Evolutionary conservation across 139 green algal species (phyloP).

Genomic region (Tetradesmus obliquus): DNA sequence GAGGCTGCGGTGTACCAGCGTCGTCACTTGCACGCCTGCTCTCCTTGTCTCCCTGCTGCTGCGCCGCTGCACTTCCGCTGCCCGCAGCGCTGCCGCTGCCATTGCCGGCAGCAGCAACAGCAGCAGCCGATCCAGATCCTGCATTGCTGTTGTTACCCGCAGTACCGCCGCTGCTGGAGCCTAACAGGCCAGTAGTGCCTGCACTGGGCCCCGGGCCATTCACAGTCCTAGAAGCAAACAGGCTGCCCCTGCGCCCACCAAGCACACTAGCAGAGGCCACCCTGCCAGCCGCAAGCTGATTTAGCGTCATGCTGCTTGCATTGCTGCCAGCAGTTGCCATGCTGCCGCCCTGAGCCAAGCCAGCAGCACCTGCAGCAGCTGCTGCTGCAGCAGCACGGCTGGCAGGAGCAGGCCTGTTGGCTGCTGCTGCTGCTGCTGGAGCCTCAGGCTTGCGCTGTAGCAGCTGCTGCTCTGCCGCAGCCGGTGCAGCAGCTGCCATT

Average conservation of each 20-base stretch:
- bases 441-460: not conserved
- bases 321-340: slow-evolving; percentile 23
- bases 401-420: not conserved
- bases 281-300: not conserved
- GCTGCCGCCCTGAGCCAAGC: slow-evolving; percentile 7
- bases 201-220: not conserved
- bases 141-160: not conserved
- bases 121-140: not conserved
- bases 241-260: not conserved
- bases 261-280: not conserved
- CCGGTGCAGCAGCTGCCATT: not conserved
- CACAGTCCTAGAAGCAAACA: not conserved
- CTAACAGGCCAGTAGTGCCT: not conserved
- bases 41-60: not conserved
- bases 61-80: not conserved
- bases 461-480: not conserved
- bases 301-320: slow-evolving; percentile 37
- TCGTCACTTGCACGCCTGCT: not conserved
- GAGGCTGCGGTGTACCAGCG: not conserved
- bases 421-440: not conserved
- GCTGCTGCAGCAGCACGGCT: not conserved
- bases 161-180: not conserved
- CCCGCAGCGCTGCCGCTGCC: not conserved
- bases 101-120: not conserved
- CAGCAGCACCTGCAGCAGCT: slow-evolving; percentile 4